Evolutionary conservation across 805 yeast species (phyloP), one percentile per base, ranked within the genome.

Genomic region (Debaryomyces maramus): DNA sequence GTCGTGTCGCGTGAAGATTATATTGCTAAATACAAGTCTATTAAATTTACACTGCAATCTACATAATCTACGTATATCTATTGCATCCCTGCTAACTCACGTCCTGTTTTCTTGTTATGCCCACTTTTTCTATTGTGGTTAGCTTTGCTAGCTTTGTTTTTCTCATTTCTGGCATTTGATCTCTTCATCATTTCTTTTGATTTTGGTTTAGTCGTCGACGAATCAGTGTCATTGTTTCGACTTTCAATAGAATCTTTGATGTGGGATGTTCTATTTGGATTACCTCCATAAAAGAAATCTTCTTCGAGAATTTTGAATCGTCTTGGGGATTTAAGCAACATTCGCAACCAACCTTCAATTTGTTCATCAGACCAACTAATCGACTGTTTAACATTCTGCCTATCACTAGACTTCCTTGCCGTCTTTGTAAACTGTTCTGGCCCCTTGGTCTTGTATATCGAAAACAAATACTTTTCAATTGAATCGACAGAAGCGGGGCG

Each of bases 321-420:
- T 32, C 70, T 69, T 0, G 93, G 88, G 31, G 81, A 77, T 51
- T 77, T 77, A 37, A 78, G 72, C 14, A 89, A 56, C 84, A 85
- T 84, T 40, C 85, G 66, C 1, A 84, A 83, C 97, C 97, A 91
- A 0, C 96, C 96, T 69, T 90, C 97, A 34, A 91, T 79, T 57
- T 88, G 96, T 54, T 88, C 96, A 60, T 89, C 90, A 0, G 89
- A 70, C 96, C 95, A 88, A 1, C 70, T 69, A 0, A 83, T 75
- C 27, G 70, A 67, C 5, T 58, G 49, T 46, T 73, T 77, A 55
- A 88, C 64, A 18, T 71, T 73, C 22, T 66, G 61, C 38, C 96
- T 69, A 7, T 55, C 61, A 31, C 67, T 62, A 0, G 81, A 46
- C 27, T 78, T 78, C 45, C 97, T 67, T 8, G 67, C 55, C 0